Conservation (phyloP, 805 yeast species). For the Kluyveromyces aestuarii region DNA sequence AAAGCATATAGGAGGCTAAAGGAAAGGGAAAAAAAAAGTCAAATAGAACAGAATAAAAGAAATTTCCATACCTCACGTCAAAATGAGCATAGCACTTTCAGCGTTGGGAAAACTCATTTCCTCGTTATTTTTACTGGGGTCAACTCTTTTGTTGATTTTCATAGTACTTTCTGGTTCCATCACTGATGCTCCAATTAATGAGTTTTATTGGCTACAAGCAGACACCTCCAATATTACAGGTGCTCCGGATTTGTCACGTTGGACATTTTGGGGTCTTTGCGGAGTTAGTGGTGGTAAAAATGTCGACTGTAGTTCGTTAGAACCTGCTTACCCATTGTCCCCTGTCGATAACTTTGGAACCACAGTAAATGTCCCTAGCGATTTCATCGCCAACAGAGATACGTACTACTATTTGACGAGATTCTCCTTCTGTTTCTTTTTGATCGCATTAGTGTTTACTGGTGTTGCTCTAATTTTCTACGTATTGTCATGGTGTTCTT, state of each 20-base stretch:
- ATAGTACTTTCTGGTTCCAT: constrained; percentile 58
- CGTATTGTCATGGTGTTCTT: constrained; percentile 47
- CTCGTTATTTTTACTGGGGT: constrained; percentile 29
- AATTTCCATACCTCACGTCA: background rate
- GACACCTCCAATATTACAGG: constrained; percentile 48
- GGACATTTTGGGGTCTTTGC: constrained; percentile 76
- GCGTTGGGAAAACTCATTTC: constrained; percentile 11
- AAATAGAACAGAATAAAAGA: background rate
- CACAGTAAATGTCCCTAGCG: constrained; percentile 39
- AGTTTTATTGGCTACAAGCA: constrained; percentile 63
- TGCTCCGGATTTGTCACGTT: constrained; percentile 48
- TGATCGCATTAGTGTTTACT: constrained; percentile 51
- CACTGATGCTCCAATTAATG: constrained; percentile 47
- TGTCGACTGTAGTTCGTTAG: constrained; percentile 31
- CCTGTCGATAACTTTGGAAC: constrained; percentile 67
- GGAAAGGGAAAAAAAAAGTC: background rate
- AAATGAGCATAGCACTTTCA: background rate
- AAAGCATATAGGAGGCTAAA: background rate
- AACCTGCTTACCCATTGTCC: constrained; percentile 67
- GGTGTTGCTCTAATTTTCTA: constrained; percentile 53
- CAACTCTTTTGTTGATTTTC: constrained; percentile 44
- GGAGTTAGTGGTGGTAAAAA: constrained; percentile 14
- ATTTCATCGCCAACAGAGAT: constrained; percentile 45
- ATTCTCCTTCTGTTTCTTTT: constrained; percentile 53
- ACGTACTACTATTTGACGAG: constrained; percentile 56